Conservation (phyloP, 139 green algal genomes). For the Micractinium sp. region DNA sequence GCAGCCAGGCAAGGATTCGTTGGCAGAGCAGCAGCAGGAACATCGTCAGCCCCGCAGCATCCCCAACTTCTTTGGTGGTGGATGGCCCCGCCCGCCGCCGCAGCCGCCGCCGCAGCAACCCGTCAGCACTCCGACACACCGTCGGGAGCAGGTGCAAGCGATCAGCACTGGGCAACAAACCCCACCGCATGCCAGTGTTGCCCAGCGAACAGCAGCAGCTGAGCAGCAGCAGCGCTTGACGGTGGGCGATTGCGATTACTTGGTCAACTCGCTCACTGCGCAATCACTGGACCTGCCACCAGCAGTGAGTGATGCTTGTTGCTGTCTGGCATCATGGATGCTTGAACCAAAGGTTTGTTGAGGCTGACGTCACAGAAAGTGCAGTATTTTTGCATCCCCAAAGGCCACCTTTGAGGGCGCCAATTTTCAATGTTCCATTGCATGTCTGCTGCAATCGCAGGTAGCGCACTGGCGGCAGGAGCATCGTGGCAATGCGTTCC, state of each 20-base stretch:
- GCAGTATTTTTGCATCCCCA: too few relatives aligned
- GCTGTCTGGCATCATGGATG: too few relatives aligned
- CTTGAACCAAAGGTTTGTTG: too few relatives aligned
- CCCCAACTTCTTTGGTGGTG: conserved; percentile 9
- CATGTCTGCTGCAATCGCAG: not conserved
- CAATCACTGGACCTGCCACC: conserved; percentile 71
- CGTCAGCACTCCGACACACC: not conserved
- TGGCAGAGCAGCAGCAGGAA: not conserved
- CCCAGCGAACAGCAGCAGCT: too few relatives aligned
- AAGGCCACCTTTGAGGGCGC: too few relatives aligned
- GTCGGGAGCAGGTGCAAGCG: not conserved
- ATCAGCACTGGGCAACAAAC: not conserved
- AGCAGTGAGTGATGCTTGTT: too few relatives aligned
- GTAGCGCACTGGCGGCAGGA: conserved; percentile 42
- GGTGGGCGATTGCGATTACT: conserved; percentile 52
- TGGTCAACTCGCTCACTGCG: conserved; percentile 72
- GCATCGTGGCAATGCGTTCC: conserved; percentile 27
- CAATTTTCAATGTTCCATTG: not conserved
- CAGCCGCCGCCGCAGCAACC: not conserved
- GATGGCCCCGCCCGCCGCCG: conserved; percentile 14
- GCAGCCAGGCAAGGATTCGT: not conserved
- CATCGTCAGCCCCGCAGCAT: not conserved
- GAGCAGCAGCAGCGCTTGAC: conserved; percentile 6
- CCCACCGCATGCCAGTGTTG: too few relatives aligned
- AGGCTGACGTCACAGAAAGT: too few relatives aligned